phyloP scores from a whole-genome alignment of 352 stramenopile genomes.

The Globisporangium heterothallicum region DNA sequence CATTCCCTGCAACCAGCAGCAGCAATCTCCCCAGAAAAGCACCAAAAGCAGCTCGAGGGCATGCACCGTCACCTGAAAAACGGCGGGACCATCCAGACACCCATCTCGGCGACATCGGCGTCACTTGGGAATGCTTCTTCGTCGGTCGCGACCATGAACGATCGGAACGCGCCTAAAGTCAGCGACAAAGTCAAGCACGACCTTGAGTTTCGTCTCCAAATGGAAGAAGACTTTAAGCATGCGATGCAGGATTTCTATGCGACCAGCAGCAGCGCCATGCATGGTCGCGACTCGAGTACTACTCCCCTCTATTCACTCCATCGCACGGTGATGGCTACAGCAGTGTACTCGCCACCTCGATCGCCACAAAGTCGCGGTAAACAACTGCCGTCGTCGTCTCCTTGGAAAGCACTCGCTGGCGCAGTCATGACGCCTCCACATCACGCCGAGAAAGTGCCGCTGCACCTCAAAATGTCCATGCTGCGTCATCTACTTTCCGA shows the following conservation, averaged over 20 bases:
- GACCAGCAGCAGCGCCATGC: constrained; percentile 2
- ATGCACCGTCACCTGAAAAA: constrained; percentile 64
- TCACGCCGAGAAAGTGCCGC: constrained; percentile 37
- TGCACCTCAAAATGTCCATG: constrained; percentile 45
- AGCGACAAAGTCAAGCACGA: constrained; percentile 18
- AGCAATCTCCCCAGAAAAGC: constrained; percentile 7
- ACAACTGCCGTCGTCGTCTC: background rate
- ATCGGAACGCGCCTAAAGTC: background rate
- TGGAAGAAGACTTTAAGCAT: constrained; percentile 47
- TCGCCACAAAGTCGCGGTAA: background rate
- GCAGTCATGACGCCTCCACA: constrained; percentile 1
- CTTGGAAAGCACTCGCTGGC: constrained; percentile 7
- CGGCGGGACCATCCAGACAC: constrained; percentile 37
- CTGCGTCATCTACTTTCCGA: constrained; percentile 51
- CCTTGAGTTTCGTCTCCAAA: constrained; percentile 32
- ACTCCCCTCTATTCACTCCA: background rate
- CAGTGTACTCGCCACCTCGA: background rate
- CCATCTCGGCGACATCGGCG: constrained; percentile 14
- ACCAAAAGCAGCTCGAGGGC: constrained; percentile 37
- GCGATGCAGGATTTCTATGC: constrained; percentile 62
- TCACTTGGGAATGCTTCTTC: constrained; percentile 1
- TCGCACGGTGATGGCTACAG: background rate
- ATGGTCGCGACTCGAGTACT: background rate
- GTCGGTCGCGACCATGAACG: background rate
- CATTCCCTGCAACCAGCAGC: constrained; percentile 2